Percentiles rank a stretch among this genome's conserved stretches.
Conservation (phyloP, 139 green algal species). For the Chloropicon primus region DNA sequence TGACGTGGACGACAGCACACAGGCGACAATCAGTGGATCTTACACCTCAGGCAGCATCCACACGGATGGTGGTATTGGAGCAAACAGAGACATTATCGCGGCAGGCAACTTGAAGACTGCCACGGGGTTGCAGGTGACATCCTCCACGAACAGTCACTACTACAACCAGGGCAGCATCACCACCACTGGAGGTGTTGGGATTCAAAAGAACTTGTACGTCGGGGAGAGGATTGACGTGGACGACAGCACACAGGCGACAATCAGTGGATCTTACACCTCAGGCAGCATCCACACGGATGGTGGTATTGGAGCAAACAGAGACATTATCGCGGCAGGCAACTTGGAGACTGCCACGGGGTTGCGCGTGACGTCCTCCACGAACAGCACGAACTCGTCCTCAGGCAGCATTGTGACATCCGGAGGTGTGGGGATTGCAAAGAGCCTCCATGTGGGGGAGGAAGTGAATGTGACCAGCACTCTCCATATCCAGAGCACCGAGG, state of each 20-base stretch:
- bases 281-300: neutral
- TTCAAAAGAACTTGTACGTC: neutral
- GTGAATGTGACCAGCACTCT: neutral
- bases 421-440: neutral
- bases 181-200: neutral
- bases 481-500: neutral
- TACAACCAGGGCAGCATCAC: neutral
- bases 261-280: neutral
- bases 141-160: neutral
- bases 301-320: neutral
- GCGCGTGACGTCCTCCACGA: neutral
- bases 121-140: neutral
- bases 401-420: neutral
- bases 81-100: neutral
- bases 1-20: neutral
- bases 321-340: neutral
- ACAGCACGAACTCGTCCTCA: neutral
- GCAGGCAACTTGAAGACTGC: neutral
- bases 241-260: neutral
- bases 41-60: neutral
- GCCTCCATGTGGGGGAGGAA: neutral
- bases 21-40: neutral
- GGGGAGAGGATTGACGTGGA: neutral
- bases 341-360: neutral
- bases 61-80: neutral